These are phyloP conservation scores for Pleurotus giganteus DNA, from an alignment of 768 basidiomycete species.

Conservation along the genomic window DNA sequence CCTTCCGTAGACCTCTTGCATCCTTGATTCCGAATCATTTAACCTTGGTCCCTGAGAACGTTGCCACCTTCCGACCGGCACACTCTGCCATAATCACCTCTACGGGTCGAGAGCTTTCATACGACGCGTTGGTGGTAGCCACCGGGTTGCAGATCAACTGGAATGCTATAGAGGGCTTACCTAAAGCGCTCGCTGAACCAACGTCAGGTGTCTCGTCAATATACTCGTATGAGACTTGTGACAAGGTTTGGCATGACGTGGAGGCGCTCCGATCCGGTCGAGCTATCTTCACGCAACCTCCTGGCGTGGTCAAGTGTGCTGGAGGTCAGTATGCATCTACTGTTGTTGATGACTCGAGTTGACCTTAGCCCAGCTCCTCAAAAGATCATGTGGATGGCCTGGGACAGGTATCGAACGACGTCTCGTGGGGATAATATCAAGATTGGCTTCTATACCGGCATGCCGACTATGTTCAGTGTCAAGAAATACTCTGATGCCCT, in stretches of 20 bases:
- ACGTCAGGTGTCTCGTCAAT: constrained; percentile 85
- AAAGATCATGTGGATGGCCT: constrained; percentile 97
- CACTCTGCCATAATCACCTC: constrained; percentile 71
- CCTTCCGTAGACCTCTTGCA: constrained; percentile 62
- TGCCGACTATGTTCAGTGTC: constrained; percentile 95
- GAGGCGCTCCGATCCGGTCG: constrained; percentile 66
- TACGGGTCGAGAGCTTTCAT: constrained; percentile 67
- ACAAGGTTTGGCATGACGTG: constrained; percentile 86
- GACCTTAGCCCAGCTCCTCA: constrained; percentile 57
- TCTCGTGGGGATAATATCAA: constrained; percentile 55
- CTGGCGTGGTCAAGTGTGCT: constrained; percentile 91
- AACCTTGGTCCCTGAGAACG: constrained; percentile 66
- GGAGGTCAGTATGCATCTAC: constrained; percentile 52
- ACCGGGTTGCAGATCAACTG: constrained; percentile 88
- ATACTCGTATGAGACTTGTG: constrained; percentile 86
- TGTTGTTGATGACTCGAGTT: not conserved
- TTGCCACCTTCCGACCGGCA: constrained; percentile 71
- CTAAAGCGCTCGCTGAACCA: constrained; percentile 74
- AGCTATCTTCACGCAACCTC: constrained; percentile 94
- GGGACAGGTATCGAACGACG: constrained; percentile 73
- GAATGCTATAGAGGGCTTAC: constrained; percentile 68
- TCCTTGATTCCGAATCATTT: constrained; percentile 77
- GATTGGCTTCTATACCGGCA: constrained; percentile 83
- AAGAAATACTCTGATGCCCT: constrained; percentile 94
- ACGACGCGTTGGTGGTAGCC: constrained; percentile 88